Percentiles rank a stretch among this genome's conserved stretches.
These are phyloP conservation scores for Borovskyia barvae DNA, from an alignment of 208 protist genomes.

Conservation along the genomic window DNA sequence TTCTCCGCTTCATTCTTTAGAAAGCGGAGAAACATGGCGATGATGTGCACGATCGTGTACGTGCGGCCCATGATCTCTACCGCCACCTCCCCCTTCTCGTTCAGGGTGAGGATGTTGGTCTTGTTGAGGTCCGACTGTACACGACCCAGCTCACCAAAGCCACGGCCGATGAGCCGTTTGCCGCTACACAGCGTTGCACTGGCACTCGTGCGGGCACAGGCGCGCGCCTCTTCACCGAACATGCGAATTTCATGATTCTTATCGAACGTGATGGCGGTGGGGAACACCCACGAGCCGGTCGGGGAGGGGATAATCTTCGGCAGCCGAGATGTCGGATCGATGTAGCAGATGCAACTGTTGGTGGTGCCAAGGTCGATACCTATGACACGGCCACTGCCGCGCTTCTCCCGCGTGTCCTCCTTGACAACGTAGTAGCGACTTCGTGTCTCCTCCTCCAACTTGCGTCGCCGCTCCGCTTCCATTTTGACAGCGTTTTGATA, in stretches of 20 bases:
- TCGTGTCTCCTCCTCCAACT: conserved; percentile 64
- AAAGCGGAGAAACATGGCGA: conserved; percentile 91
- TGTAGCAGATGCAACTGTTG: conserved; percentile 96
- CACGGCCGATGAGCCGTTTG: conserved; percentile 87
- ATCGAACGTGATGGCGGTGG: conserved; percentile 89
- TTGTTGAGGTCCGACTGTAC: conserved; percentile 82
- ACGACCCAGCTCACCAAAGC: conserved; percentile 81
- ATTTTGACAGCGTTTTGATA: conserved; percentile 79
- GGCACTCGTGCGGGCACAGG: conserved; percentile 80
- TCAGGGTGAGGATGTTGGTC: conserved; percentile 86
- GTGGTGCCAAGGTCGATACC: conserved; percentile 99
- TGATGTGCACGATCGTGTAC: conserved; percentile 92
- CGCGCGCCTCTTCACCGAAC: conserved; percentile 87
- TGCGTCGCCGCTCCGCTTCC: conserved; percentile 69
- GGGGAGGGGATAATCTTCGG: conserved; percentile 91
- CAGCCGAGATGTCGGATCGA: conserved; percentile 63
- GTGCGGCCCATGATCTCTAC: conserved; percentile 87
- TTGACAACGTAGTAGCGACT: conserved; percentile 77
- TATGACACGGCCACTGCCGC: conserved; percentile 69
- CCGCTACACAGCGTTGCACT: conserved; percentile 89
- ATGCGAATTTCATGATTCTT: conserved; percentile 87
- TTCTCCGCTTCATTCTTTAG: conserved; percentile 86
- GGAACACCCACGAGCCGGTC: conserved; percentile 91
- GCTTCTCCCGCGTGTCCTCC: conserved; percentile 61
- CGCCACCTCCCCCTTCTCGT: conserved; percentile 85